Percentiles rank a stretch among this genome's conserved stretches.
Evolutionary conservation across 176 grass and related monocot genomes (phyloP).

Genomic region (Sorghum bicolor): Sorghum_bicolor_NCBIv3 NC_012879.2:47320001-47320500

Average conservation of each 20-base stretch:
- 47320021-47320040: background rate
- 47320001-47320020: background rate
- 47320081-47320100: background rate
- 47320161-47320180: background rate
- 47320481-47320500: background rate
- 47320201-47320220: background rate
- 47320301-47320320: constrained; percentile 21
- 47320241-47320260: background rate
- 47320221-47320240: background rate
- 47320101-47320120: background rate
- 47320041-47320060: constrained; percentile 18
- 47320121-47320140: background rate
- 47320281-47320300: background rate
- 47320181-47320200: background rate
- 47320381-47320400: constrained; percentile 10
- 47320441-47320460: background rate
- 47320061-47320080: background rate
- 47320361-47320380: constrained; percentile 8
- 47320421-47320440: constrained; percentile 4
- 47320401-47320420: background rate
- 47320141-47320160: background rate
- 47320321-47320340: background rate
- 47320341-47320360: background rate
- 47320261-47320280: background rate
- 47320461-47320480: constrained; percentile 2